Conservation (phyloP, 2,329 filamentous ascomycete genomes). For the Colletotrichum acutatum region DNA sequence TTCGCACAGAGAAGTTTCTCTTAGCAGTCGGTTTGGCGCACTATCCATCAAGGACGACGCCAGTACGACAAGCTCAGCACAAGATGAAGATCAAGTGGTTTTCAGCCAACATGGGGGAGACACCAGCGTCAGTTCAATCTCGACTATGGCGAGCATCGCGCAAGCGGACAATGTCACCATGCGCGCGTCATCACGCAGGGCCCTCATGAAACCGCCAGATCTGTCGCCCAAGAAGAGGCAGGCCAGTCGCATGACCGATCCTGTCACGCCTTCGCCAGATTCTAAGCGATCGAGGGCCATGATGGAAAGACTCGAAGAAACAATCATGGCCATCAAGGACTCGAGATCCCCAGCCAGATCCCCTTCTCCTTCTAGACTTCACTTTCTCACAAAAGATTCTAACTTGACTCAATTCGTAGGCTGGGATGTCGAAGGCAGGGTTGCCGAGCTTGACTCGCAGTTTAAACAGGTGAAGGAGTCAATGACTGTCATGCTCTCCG, state of each 20-base stretch:
- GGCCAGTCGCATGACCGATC: slow-evolving; percentile 31
- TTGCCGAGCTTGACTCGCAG: slow-evolving; percentile 81
- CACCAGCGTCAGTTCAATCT: slow-evolving; percentile 37
- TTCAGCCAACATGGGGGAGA: slow-evolving; percentile 39
- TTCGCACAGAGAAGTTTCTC: slow-evolving; percentile 57
- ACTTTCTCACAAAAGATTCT: slow-evolving; percentile 79
- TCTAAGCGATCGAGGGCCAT: slow-evolving; percentile 30
- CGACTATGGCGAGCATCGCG: slow-evolving; percentile 26
- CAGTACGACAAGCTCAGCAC: slow-evolving; percentile 24
- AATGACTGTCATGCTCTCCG: slow-evolving; percentile 75
- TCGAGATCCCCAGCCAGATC: slow-evolving; percentile 51
- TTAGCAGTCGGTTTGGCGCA: slow-evolving; percentile 48
- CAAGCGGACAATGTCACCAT: slow-evolving; percentile 42
- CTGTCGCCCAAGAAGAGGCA: slow-evolving; percentile 34
- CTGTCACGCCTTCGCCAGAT: slow-evolving; percentile 31
- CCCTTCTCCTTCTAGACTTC: slow-evolving; percentile 56
- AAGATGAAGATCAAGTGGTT: slow-evolving; percentile 59
- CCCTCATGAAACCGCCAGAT: slow-evolving; percentile 12
- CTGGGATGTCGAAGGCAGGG: slow-evolving; percentile 82
- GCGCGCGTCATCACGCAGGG: background rate
- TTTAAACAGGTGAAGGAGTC: slow-evolving; percentile 78
- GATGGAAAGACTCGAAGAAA: slow-evolving; percentile 41
- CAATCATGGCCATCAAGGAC: slow-evolving; percentile 46
- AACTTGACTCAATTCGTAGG: slow-evolving; percentile 73
- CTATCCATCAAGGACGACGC: slow-evolving; percentile 52